These are phyloP conservation scores for Syncephalastrum racemosum DNA, from an alignment of 371 early-diverging fungal species.

Conservation along the genomic window DNA sequence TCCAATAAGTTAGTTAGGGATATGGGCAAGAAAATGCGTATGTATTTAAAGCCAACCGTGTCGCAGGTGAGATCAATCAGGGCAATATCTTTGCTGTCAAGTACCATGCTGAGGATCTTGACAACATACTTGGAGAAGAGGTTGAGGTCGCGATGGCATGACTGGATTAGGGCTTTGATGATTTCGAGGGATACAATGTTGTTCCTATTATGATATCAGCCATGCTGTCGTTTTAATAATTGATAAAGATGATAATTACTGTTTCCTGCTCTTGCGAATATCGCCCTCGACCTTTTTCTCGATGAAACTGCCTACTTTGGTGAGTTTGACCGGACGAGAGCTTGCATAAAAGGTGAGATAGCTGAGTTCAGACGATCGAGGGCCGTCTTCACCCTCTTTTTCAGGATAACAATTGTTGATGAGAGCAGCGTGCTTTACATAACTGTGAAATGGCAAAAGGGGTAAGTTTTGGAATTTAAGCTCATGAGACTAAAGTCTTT, in stretches of 20 bases:
- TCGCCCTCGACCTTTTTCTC: conserved; percentile 76
- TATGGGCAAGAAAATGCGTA: background rate
- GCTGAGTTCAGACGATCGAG: conserved; percentile 84
- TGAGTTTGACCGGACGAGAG: conserved; percentile 88
- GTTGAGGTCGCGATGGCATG: conserved; percentile 76
- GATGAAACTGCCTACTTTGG: conserved; percentile 87
- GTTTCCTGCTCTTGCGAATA: conserved; percentile 59
- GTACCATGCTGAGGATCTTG: conserved; percentile 52
- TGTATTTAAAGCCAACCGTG: conserved; percentile 38
- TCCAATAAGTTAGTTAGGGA: background rate
- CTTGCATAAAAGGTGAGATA: conserved; percentile 88
- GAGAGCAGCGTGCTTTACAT: conserved; percentile 88
- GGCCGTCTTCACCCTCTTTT: conserved; percentile 76
- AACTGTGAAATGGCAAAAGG: conserved; percentile 28
- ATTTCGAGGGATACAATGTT: conserved; percentile 66
- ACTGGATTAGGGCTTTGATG: conserved; percentile 67
- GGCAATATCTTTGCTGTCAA: conserved; percentile 49
- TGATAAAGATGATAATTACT: conserved; percentile 42
- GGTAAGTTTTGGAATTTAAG: background rate
- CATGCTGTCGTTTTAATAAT: conserved; percentile 4
- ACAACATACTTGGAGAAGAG: conserved; percentile 79
- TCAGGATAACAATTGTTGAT: conserved; percentile 92
- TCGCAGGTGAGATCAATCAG: conserved; percentile 53
- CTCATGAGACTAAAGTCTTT: no score
- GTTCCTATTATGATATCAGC: conserved; percentile 23